Conservation (phyloP, 2,329 filamentous ascomycete genomes). For the Alternaria sp. region DNA sequence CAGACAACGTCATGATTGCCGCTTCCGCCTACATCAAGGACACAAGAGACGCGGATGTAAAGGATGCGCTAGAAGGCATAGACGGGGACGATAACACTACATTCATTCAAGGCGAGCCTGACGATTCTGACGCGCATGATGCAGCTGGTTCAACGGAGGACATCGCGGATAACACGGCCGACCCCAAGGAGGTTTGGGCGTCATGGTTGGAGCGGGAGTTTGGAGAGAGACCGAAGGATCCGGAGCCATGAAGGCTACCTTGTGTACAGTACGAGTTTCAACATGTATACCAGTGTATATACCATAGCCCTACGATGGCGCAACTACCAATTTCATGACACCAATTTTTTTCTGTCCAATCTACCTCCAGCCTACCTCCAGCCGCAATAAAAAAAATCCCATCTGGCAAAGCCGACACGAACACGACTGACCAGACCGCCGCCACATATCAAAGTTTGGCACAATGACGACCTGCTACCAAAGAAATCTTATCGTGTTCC, state of each 20-base stretch:
- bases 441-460: background rate
- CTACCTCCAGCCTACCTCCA: background rate
- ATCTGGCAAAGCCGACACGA: background rate
- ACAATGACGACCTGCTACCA: slow-evolving; percentile 2
- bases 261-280: background rate
- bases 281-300: slow-evolving; percentile 16
- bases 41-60: slow-evolving; percentile 1
- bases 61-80: background rate
- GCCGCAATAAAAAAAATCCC: fast-evolving
- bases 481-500: background rate
- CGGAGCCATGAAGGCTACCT: slow-evolving; percentile 14
- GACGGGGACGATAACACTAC: slow-evolving; percentile 10
- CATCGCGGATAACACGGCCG: background rate
- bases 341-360: too few species aligned
- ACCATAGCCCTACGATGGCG: slow-evolving; percentile 15
- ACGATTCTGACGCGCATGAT: background rate
- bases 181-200: slow-evolving; percentile 28
- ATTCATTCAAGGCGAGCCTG: slow-evolving; percentile 6
- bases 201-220: slow-evolving; percentile 40
- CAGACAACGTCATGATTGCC: slow-evolving; percentile 44
- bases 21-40: slow-evolving; percentile 34
- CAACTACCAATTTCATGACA: background rate
- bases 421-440: background rate
- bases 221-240: slow-evolving; percentile 30
- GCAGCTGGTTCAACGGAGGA: background rate